phyloP scores from a whole-genome alignment of 345 rosid genomes.

The Citropsis articulata region DNA sequence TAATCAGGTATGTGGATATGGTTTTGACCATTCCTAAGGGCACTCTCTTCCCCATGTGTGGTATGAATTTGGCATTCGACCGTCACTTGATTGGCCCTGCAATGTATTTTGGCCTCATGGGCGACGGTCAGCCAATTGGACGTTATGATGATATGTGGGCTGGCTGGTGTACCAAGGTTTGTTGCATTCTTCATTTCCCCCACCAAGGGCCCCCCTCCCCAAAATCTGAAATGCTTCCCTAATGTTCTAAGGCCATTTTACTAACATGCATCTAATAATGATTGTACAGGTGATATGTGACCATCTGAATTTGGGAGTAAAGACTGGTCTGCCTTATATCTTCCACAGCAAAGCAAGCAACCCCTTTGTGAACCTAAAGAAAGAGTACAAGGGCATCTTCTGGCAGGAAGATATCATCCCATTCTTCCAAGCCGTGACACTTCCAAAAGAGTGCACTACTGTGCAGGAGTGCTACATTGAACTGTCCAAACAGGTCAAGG shows the following conservation, averaged over 20 bases:
- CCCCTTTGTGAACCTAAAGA: conserved; percentile 86
- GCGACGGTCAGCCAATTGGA: conserved; percentile 95
- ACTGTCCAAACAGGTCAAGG: conserved; percentile 76
- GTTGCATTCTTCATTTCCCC: not conserved
- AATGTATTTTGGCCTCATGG: conserved; percentile 98
- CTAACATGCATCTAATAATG: not conserved
- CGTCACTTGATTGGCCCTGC: conserved; percentile 97
- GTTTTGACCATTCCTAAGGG: conserved; percentile 94
- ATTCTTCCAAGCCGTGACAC: conserved; percentile 63
- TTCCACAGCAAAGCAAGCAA: conserved; percentile 97
- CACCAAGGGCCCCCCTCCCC: too few species aligned
- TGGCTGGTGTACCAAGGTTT: conserved; percentile 93
- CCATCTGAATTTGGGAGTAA: conserved; percentile 82
- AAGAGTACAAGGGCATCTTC: conserved; percentile 88
- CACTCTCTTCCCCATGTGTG: conserved; percentile 96
- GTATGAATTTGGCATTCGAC: conserved; percentile 90
- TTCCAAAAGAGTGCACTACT: conserved; percentile 72
- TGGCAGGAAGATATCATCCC: conserved; percentile 99
- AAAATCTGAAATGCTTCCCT: not conserved
- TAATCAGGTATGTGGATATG: conserved; percentile 75
- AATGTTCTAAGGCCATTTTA: not conserved
- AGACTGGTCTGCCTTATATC: conserved; percentile 84
- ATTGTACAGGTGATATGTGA: conserved; percentile 73
- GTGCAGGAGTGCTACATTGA: conserved; percentile 86
- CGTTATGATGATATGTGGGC: conserved; percentile 99